phyloP scores from a whole-genome alignment of 768 basidiomycete genomes.

The Strobilomyces echinocephalus region DNA sequence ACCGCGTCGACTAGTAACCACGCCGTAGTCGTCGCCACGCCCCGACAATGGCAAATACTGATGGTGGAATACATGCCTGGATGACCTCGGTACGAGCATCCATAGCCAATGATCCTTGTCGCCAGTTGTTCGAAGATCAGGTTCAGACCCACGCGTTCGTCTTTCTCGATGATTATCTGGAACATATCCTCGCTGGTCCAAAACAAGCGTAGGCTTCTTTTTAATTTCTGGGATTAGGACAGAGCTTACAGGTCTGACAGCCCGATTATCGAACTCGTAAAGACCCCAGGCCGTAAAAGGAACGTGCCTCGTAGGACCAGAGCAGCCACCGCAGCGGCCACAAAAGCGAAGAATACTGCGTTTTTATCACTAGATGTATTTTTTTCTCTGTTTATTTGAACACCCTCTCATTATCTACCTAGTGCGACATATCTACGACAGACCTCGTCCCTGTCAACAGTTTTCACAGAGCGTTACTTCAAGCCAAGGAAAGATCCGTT shows the following conservation, averaged over 20 bases:
- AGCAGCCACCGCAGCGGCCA: slow-evolving; percentile 34
- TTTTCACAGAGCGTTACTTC: slow-evolving; percentile 44
- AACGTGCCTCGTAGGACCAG: slow-evolving; percentile 48
- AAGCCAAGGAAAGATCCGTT: slow-evolving; percentile 26
- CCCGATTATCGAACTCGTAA: slow-evolving; percentile 72
- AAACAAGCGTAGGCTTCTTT: slow-evolving; percentile 54
- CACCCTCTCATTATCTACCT: slow-evolving; percentile 9
- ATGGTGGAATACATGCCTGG: slow-evolving; percentile 61
- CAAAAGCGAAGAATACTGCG: slow-evolving; percentile 42
- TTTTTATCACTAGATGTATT: slow-evolving; percentile 46
- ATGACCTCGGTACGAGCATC: slow-evolving; percentile 58
- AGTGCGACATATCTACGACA: slow-evolving; percentile 35
- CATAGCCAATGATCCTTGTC: slow-evolving; percentile 70
- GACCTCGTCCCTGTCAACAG: slow-evolving; percentile 43
- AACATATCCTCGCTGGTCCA: slow-evolving; percentile 60
- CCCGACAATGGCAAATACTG: slow-evolving; percentile 9
- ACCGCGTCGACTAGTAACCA: slow-evolving; percentile 1
- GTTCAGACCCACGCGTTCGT: slow-evolving; percentile 72
- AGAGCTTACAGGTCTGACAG: slow-evolving; percentile 32
- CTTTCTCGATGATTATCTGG: slow-evolving; percentile 75
- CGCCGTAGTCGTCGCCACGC: background rate
- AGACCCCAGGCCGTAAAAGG: slow-evolving; percentile 77
- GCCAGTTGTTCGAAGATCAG: slow-evolving; percentile 66
- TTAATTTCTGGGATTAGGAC: background rate
- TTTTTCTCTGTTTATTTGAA: background rate